Evolutionary conservation across 495 filamentous ascomycete genomes (phyloP), one percentile per base, ranked within the genome.

Genomic region (Aspergillus leporis): DNA sequence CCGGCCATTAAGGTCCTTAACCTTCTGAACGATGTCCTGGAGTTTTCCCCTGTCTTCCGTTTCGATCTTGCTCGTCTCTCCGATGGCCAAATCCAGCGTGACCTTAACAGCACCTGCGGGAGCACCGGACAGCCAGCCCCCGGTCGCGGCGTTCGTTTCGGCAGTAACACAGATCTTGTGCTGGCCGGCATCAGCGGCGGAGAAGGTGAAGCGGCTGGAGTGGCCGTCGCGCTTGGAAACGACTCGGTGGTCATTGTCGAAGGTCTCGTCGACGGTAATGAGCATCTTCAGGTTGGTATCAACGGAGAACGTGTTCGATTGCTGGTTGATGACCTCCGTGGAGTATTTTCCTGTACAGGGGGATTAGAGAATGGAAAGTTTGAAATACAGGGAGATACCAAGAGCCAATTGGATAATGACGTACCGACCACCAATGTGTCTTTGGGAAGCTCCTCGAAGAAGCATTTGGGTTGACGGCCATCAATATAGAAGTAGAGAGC

Each of bases 401-500:
- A 5, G 12, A 9, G n/a, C 49, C 31, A 58, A 55, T 45, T 43
- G 31, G 38, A 18, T 21, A 19, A 9, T 22, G 18, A 61, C 81
- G 58, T 79, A 90, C 88, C 94, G 43, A 96, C 92, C 50, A 98
- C 93, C 14, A 98, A 77, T 2, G 94, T 98, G 77, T 97, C 95
- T 78, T 98, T 97, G 50, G 93, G 95, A 47, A 98, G 84, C 75
- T 98, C 95, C 80, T 98, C 94, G 77, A 89, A 97, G 86, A 98
- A 98, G 77, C 94, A 98, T 63, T 80, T 78, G 50, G 72, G 68
- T 67, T 79, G 73, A 16, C 84, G 82, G 62, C 88, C 89, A 67
- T 98, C 93, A 73, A 98, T 86, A 81, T 90, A 97, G 84, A 98
- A 97, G 85, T 96, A 92, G 56, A 98, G 85, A 40, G 91, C 92